Evolutionary conservation across 2,329 filamentous ascomycete species (phyloP).

Genomic region (Aspergillus neoniger): DNA sequence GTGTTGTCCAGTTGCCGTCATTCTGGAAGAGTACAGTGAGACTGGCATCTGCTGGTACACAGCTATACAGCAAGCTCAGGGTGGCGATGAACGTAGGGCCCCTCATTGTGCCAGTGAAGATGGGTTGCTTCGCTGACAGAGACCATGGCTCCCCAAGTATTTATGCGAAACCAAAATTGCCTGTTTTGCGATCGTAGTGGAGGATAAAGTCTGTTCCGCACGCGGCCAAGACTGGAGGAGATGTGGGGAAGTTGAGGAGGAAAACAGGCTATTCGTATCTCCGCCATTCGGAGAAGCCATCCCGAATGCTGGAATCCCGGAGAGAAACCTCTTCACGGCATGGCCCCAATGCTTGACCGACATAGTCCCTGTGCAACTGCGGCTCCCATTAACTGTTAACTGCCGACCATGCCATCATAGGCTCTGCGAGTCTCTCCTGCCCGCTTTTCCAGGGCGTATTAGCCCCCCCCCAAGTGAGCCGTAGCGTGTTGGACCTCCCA

Average conservation of each 20-base stretch:
- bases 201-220: conserved; percentile 1
- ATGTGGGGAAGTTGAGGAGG: background rate
- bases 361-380: background rate
- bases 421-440: too few relatives aligned
- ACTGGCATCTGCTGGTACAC: background rate
- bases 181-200: background rate
- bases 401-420: background rate
- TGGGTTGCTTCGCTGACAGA: background rate
- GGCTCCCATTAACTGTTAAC: background rate
- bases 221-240: background rate
- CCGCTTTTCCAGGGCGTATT: too few relatives aligned
- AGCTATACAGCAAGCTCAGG: background rate
- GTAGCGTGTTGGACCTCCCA: too few relatives aligned
- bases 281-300: background rate
- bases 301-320: background rate
- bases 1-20: background rate
- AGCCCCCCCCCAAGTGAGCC: too few relatives aligned
- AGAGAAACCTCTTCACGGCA: background rate
- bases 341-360: background rate
- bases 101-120: background rate
- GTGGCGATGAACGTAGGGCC: background rate
- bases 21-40: background rate
- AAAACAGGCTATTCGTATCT: background rate
- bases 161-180: background rate
- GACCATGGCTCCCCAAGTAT: background rate